Evolutionary conservation across 164 flowering plant genomes (phyloP).

Genomic region (Macadamia tetraphylla): DNA sequence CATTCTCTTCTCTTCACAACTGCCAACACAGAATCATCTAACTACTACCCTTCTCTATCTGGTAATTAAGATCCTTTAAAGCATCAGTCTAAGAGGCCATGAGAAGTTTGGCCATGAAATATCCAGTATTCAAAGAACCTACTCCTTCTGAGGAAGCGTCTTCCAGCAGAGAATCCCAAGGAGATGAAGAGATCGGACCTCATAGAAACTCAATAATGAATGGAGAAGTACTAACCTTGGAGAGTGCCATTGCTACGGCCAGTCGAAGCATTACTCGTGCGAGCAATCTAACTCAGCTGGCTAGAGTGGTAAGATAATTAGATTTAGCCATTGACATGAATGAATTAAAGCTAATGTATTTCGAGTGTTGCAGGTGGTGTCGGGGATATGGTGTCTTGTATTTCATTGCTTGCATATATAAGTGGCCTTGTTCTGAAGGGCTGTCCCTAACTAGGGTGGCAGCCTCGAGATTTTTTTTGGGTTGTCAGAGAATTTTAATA

Average conservation of each 20-base stretch:
- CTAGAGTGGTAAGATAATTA: constrained; percentile 27
- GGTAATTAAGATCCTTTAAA: constrained; percentile 12
- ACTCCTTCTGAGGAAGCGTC: constrained; percentile 18
- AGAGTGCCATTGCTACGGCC: too few relatives aligned
- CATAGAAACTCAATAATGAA: constrained; percentile 4
- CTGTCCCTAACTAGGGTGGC: too few relatives aligned
- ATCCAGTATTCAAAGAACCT: constrained; percentile 11
- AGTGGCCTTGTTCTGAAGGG: too few relatives aligned
- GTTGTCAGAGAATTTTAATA: too few relatives aligned
- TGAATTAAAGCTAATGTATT: too few relatives aligned
- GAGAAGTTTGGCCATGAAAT: constrained; percentile 15
- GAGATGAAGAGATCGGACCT: constrained; percentile 33
- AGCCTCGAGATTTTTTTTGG: too few relatives aligned
- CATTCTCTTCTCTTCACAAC: neutral
- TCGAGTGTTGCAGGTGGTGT: too few relatives aligned
- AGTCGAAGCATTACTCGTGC: neutral
- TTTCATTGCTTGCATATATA: too few relatives aligned
- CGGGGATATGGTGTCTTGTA: too few relatives aligned
- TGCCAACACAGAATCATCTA: too few relatives aligned
- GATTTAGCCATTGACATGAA: too few relatives aligned
- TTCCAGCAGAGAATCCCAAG: constrained; percentile 8
- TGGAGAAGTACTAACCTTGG: neutral
- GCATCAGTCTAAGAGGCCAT: neutral
- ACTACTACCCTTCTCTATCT: constrained; percentile 10
- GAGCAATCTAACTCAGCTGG: constrained; percentile 11